Percentiles rank a stretch among this genome's conserved stretches.
Evolutionary conservation across 192 early-diverging fungal species (phyloP).

Genomic region (Entrophospora sp.): DNA sequence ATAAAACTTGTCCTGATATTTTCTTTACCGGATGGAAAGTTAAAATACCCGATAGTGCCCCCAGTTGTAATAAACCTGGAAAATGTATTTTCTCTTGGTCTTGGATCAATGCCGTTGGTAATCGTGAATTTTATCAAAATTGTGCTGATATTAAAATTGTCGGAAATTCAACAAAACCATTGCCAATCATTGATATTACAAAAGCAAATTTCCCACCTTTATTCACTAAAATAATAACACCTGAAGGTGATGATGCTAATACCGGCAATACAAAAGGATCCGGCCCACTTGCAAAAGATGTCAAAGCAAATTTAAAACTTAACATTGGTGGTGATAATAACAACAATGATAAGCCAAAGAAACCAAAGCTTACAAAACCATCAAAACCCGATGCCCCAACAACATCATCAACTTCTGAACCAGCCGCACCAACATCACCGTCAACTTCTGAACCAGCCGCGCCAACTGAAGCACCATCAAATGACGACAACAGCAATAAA

Average conservation of each 20-base stretch:
- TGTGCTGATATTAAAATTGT: conserved; percentile 63
- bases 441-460: not conserved
- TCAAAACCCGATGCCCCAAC: not conserved
- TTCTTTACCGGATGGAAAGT: conserved; percentile 31
- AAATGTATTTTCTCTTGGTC: conserved; percentile 44
- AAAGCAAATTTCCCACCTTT: conserved; percentile 10
- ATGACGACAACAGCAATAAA: not conserved
- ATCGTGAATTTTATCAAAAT: conserved; percentile 68
- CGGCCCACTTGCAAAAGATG: not conserved
- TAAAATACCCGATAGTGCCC: conserved; percentile 30
- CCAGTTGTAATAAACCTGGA: conserved; percentile 24
- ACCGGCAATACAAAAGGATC: conserved; percentile 9
- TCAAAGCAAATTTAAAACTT: conserved; percentile 3
- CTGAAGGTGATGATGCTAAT: conserved; percentile 1
- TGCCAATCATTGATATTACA: conserved; percentile 16
- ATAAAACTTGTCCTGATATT: conserved; percentile 34
- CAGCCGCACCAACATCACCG: not conserved
- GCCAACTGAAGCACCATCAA: no score
- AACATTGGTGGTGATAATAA: not conserved
- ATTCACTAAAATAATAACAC: not conserved
- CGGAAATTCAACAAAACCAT: conserved; percentile 21
- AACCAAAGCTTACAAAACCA: not conserved
- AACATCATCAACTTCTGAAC: not conserved
- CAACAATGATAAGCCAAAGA: not conserved
- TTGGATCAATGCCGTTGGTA: conserved; percentile 65